Evolutionary conservation across 371 early-diverging fungal species (phyloP).

Genomic region (Amoeboaphelidium occidentale): DNA sequence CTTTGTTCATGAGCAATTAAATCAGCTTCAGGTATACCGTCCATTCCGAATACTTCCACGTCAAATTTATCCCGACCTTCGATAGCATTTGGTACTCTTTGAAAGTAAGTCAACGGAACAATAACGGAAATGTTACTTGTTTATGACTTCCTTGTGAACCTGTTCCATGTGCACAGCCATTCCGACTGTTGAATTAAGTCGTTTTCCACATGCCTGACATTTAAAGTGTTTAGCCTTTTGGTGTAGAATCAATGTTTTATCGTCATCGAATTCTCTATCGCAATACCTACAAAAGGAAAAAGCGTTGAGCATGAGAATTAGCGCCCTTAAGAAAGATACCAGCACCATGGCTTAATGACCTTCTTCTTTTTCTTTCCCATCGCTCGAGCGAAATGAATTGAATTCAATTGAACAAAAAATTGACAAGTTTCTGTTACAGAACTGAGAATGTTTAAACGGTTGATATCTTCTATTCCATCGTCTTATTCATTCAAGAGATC

Average conservation of each 20-base stretch:
- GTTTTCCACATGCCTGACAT: slow-evolving; percentile 54
- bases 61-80: slow-evolving; percentile 59
- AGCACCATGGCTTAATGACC: no score
- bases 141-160: slow-evolving; percentile 71
- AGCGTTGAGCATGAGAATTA: no score
- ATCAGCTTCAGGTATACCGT: slow-evolving; percentile 69
- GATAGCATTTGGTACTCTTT: slow-evolving; percentile 61
- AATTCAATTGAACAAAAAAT: no score
- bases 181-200: slow-evolving; percentile 70
- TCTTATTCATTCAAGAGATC: no score
- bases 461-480: no score
- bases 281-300: slow-evolving; percentile 83
- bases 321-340: no score
- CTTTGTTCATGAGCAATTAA: no score
- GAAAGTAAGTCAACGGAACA: slow-evolving; percentile 2
- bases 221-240: slow-evolving; percentile 83
- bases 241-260: slow-evolving; percentile 72
- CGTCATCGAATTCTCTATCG: slow-evolving; percentile 86
- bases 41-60: slow-evolving; percentile 83
- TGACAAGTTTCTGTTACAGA: no score
- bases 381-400: no score
- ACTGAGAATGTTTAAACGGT: no score
- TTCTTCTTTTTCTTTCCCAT: no score
- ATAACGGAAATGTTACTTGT: slow-evolving; percentile 20
- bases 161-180: slow-evolving; percentile 70